Conservation (phyloP, 257 asterid genomes). For the Lantana camara region DNA sequence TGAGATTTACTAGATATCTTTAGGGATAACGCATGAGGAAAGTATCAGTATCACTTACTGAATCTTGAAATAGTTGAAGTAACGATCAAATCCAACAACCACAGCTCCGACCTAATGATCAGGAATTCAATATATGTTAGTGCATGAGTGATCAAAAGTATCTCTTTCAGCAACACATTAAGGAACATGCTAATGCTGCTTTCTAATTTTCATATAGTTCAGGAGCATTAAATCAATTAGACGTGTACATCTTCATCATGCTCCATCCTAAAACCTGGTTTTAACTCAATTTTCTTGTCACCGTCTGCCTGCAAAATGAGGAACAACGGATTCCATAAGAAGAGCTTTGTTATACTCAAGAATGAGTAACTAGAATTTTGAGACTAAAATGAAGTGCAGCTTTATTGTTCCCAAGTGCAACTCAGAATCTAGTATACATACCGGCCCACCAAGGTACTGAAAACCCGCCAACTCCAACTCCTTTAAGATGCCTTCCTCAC, state of each 20-base stretch:
- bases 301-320: conserved; percentile 73
- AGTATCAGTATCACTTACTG: conserved; percentile 64
- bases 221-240: conserved; percentile 24
- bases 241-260: conserved; percentile 79
- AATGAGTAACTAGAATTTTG: conserved; percentile 9
- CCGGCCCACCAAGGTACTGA: conserved; percentile 95
- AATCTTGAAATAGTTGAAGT: conserved; percentile 92
- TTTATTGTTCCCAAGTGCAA: conserved; percentile 17
- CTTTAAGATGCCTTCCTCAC: conserved; percentile 94
- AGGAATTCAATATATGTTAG: conserved; percentile 19
- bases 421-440: conserved; percentile 36
- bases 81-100: conserved; percentile 96
- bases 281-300: conserved; percentile 84
- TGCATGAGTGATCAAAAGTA: background rate
- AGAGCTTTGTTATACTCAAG: background rate
- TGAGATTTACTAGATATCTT: conserved; percentile 1
- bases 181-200: conserved; percentile 11
- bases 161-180: conserved; percentile 2
- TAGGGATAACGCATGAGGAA: background rate
- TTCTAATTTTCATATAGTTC: conserved; percentile 9
- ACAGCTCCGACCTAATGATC: conserved; percentile 96
- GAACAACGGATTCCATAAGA: conserved; percentile 24
- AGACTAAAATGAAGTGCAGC: background rate
- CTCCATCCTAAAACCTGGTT: conserved; percentile 95
- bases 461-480: conserved; percentile 92